A percentile compares a stretch with the other conserved stretches of the same genome.
phyloP scores from a whole-genome alignment of 345 rosid species.

The Draba incana region DNA sequence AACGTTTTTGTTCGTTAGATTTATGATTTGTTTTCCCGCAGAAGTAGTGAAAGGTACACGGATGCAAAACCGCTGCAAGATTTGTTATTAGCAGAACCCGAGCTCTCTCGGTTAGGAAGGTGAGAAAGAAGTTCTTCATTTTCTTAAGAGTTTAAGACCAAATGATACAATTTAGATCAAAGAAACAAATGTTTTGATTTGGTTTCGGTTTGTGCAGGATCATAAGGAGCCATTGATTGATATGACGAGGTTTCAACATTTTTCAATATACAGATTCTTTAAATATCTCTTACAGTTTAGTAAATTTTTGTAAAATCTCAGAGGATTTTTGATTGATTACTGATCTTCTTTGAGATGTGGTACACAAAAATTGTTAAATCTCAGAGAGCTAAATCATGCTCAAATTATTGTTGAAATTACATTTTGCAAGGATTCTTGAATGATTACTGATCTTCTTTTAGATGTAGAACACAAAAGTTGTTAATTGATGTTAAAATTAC shows the following conservation, averaged over 20 bases:
- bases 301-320: conserved; percentile 11
- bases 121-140: conserved; percentile 29
- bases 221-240: conserved; percentile 38
- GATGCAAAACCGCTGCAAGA: conserved; percentile 58
- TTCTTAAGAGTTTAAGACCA: not conserved
- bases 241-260: not conserved
- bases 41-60: conserved; percentile 45
- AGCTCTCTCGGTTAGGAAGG: conserved; percentile 80
- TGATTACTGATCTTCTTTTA: conserved; percentile 14
- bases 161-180: not conserved
- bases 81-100: conserved; percentile 73
- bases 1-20: not conserved
- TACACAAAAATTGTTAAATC: not conserved
- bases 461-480: conserved; percentile 1
- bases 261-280: conserved; percentile 12
- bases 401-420: not conserved
- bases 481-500: no score
- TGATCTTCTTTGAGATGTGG: conserved; percentile 12
- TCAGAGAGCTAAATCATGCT: not conserved
- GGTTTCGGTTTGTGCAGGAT: conserved; percentile 43
- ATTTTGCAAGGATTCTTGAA: not conserved
- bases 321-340: not conserved
- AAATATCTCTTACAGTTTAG: not conserved
- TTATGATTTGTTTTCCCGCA: conserved; percentile 19
- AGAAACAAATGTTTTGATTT: not conserved